Base-by-base conservation (phyloP, 2,329 filamentous ascomycete species). In the Leptosphaerulina australis region DNA sequence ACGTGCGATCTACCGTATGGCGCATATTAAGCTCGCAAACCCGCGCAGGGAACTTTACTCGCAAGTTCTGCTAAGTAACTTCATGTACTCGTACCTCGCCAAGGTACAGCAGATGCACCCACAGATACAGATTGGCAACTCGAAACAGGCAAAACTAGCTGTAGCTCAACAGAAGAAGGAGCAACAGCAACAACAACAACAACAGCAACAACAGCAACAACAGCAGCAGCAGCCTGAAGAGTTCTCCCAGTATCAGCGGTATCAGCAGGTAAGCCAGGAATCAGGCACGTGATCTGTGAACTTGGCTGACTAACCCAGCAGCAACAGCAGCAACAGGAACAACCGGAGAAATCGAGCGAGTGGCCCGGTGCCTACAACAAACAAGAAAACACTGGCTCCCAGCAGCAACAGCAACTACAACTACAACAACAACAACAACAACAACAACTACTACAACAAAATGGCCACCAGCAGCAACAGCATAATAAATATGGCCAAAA, bases 21-120 rank as follows among this genome's bases (percentile, higher is more conserved):
- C 94, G 14, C 94, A 99, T 71, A 95, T 97, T 76, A 99, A 99
- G 74, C 84, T 99, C 54, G 94, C 94, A n/a, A 97, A 99, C 69
- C 94, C 94, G 28, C 87, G 93, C 34, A 87, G 94, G 47, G 89
- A 93, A 30, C 77, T 99, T 41, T 88, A 96, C 68, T 97, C 93
- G 53, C 94, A 99, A 73, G 94, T 99, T 17, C 80, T 99, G 51
- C 83, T 99, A 60, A 97, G 92, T 75, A 99, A 99, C 73, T 99
- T 99, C 75, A 99, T 99, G 94, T 99, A 99, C 77, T 94, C 91
- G 49, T 99, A 99, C 72, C 83, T 99, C 58, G 94, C 94, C 55
- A 99, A 97, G 73, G 94, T 99, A 35, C 94, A 99, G 75, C 91
- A 95, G 66, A 97, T 97, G 90, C 94, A 99, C 72, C 94, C 94